phyloP scores from a whole-genome alignment of 2,329 filamentous ascomycete genomes.

The Colletotrichum camelliae region DNA sequence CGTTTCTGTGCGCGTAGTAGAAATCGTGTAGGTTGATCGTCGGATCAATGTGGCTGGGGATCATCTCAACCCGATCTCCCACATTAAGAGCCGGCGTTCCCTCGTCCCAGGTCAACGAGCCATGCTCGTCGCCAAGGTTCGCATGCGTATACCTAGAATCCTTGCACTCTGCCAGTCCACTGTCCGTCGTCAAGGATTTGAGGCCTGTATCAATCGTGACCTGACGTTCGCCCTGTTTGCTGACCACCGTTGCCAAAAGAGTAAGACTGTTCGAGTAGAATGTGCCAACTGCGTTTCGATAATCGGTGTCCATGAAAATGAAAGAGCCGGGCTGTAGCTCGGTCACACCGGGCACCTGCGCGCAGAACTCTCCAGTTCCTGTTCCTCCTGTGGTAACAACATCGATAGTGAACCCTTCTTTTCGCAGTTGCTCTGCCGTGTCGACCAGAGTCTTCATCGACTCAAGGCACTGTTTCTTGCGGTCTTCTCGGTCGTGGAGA shows the following conservation, averaged over 20 bases:
- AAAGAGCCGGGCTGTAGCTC: constrained; percentile 61
- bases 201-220: constrained; percentile 56
- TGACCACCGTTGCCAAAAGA: constrained; percentile 53
- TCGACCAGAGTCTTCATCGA: constrained; percentile 39
- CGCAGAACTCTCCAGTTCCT: constrained; percentile 59
- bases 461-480: constrained; percentile 46
- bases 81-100: constrained; percentile 40
- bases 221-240: constrained; percentile 45
- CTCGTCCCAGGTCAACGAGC: constrained; percentile 50
- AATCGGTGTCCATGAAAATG: constrained; percentile 64
- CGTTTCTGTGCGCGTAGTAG: constrained; percentile 54
- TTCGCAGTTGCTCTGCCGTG: constrained; percentile 46
- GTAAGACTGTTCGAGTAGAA: constrained; percentile 55
- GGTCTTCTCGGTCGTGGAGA: constrained; percentile 46
- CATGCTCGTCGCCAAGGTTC: constrained; percentile 55
- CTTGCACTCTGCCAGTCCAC: constrained; percentile 53
- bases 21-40: constrained; percentile 58
- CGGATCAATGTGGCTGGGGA: constrained; percentile 60
- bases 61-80: constrained; percentile 55
- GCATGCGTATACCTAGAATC: constrained; percentile 46
- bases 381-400: constrained; percentile 59
- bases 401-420: constrained; percentile 46
- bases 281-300: constrained; percentile 55
- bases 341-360: constrained; percentile 52
- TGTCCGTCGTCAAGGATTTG: constrained; percentile 55